Base-by-base conservation (phyloP, 352 stramenopile genomes). In the Phytophthora chlamydospora region DNA sequence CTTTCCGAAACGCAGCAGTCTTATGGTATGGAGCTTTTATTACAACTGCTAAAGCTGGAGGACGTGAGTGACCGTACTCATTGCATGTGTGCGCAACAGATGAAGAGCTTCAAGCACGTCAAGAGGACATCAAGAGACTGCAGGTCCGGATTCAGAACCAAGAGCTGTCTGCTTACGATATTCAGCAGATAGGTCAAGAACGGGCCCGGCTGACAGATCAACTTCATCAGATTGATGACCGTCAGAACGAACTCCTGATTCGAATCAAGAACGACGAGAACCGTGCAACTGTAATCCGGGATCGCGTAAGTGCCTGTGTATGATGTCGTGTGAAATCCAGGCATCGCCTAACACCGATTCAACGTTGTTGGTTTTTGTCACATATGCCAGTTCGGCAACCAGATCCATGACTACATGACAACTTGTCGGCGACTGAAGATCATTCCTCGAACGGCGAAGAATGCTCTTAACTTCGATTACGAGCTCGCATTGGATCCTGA, bases 391-490 rank as follows among this genome's bases (percentile, higher is more conserved):
- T 64, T 95, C 27, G 78, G 89, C 36, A 62, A 40, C 21, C 61
- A 80, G 31, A 81, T 98, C 12, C 67, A 88, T 39, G 66, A 82
- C 31, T 98, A 98, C 71, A 90, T 91, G 39, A 53, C 69, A 34
- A 85, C 78, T 29, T 87, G 88, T 14, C 85, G 73, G 17, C 62
- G 83, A 41, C 80, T 99, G 44, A 92, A 97, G 58, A 75, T 98
- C 19, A 51, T 98, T 52, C 93, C 92, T 3, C 41, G 75, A 34
- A 81, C 85, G 38, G 90, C 89, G 1, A 95, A 96, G 43, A 90
- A 98, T 67, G 77, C 84, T 21, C 59, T 80, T 16, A 79, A 83
- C 1, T 72, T 91, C 13, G 79, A 97, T 66, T 95, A 89, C 40
- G 68, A 71, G 29, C 86, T 96, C 17, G 72, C 78, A 32, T 73